Evolutionary conservation across 2,329 filamentous ascomycete genomes (phyloP).

Genomic region (Fusarium pseudocircinatum): DNA sequence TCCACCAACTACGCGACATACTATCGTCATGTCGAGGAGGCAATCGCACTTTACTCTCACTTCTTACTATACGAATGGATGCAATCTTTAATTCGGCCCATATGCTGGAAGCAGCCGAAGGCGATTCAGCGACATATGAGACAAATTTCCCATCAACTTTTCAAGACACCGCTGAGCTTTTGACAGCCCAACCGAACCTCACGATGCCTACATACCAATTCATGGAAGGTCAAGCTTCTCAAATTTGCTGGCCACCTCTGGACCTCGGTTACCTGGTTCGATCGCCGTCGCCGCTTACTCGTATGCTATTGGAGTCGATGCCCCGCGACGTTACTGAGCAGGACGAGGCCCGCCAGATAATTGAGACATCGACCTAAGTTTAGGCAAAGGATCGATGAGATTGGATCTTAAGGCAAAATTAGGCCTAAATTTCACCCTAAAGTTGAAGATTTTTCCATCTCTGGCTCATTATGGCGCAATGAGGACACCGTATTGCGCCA

Average conservation of each 20-base stretch:
- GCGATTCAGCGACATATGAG: conserved; percentile 20
- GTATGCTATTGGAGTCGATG: conserved; percentile 41
- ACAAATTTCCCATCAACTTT: conserved; percentile 20
- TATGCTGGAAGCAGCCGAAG: conserved; percentile 10
- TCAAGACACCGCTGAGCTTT: conserved; percentile 22
- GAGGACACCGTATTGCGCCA: conserved; percentile 26
- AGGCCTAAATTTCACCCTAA: not conserved
- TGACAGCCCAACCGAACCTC: conserved; percentile 30
- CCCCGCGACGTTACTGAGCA: conserved; percentile 33
- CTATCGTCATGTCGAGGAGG: conserved; percentile 55
- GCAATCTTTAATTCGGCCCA: conserved; percentile 33
- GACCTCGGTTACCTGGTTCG: conserved; percentile 41
- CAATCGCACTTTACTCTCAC: conserved; percentile 51
- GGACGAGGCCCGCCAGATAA: conserved; percentile 14
- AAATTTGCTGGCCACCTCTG: conserved; percentile 41
- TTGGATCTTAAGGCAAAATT: not conserved
- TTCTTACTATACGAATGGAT: conserved; percentile 46
- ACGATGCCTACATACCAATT: conserved; percentile 41
- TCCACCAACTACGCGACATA: conserved; percentile 51
- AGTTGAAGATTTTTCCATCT: not conserved
- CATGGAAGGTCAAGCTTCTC: conserved; percentile 41
- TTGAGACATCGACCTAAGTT: not conserved
- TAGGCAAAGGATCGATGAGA: not conserved
- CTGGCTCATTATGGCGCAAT: conserved; percentile 33
- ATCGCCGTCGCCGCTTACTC: conserved; percentile 41